Percentiles rank a stretch among this genome's conserved stretches.
These are phyloP conservation scores for Aspergillus hortae DNA, from an alignment of 2,329 filamentous ascomycete species.

Conservation along the genomic window DNA sequence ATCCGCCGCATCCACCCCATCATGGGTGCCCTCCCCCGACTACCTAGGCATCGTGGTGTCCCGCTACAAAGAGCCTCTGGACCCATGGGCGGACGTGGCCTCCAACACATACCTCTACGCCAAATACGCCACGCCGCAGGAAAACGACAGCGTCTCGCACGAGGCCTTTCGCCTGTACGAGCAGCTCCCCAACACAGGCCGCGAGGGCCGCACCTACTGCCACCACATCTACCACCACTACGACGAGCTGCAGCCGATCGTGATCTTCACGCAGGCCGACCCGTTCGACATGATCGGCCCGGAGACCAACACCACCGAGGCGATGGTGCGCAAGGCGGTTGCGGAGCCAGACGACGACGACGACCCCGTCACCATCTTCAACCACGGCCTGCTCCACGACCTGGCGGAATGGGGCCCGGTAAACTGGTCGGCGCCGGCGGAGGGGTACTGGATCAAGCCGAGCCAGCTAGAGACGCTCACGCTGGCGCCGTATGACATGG, in stretches of 20 bases:
- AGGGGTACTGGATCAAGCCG: conserved; percentile 2
- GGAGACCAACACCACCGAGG: background rate
- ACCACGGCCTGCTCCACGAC: background rate
- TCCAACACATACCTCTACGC: conserved; percentile 4
- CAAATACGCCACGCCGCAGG: conserved; percentile 2
- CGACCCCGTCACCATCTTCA: conserved; percentile 3
- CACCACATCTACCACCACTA: conserved; percentile 5
- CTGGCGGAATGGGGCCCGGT: conserved; percentile 3
- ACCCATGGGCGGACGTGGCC: background rate
- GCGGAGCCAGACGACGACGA: background rate
- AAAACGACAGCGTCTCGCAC: background rate
- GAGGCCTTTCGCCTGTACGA: conserved; percentile 2
- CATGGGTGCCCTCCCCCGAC: background rate
- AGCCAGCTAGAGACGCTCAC: background rate
- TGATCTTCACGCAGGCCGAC: conserved; percentile 4
- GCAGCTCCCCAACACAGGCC: conserved; percentile 2
- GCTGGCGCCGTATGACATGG: background rate
- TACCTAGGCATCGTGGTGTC: conserved; percentile 1
- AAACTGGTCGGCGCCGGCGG: background rate
- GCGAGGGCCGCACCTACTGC: conserved; percentile 6
- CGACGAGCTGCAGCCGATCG: conserved; percentile 3
- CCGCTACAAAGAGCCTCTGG: conserved; percentile 1
- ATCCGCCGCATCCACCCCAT: background rate
- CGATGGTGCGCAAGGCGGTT: background rate
- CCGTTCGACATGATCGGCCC: conserved; percentile 2